Evolutionary conservation across 2,329 filamentous ascomycete genomes (phyloP), one percentile per base, ranked within the genome.

Genomic region (Pseudogymnoascus sp.): DNA sequence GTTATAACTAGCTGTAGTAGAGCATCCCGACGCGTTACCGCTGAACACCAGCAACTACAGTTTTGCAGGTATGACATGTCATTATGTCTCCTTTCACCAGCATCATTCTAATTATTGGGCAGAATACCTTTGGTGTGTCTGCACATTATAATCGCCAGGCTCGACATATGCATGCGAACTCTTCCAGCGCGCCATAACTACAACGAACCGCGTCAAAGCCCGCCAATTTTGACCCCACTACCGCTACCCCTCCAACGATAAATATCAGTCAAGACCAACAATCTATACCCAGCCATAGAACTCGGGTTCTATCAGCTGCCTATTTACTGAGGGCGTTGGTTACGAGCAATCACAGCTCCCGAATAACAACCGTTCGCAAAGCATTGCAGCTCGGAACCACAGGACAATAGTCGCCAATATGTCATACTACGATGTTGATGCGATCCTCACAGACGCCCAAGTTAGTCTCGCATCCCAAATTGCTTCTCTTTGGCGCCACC

Each of bases 361-460:
- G 12, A 18, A 20, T 9, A 41, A 12, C 9, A 20, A 41, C 18
- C 36, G 9, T 15, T 22, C 11, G 9, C 9, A 14, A 30, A 50
- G 14, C 7, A 60, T 61, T 9, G 1, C 38, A 30, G 14, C n/a
- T n/a, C 4, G 30, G 22, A 11, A 30, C 30, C 59, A n/a, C 15
- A 25, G 61, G 22, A 50, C 22, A 30, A 50, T 22, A 47, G 22
- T n/a, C 58, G 60, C 63, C 66, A 71, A 57, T 61, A 82, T 87
- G 84, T 89, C 88, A 37, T 95, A 95, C 78, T 95, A 94, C 78
- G 87, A 91, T 72, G 83, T 93, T 62, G 87, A 92, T 68, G 82
- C 88, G 64, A 94, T 95, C 76, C 81, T 94, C 47, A 94, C 90
- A 8, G 90, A 94, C 73, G 86, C 89, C 58, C 90, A 92, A 77